Evolutionary conservation across 2,329 filamentous ascomycete genomes (phyloP).

Genomic region (Tolypocladium cylindrosporum): DNA sequence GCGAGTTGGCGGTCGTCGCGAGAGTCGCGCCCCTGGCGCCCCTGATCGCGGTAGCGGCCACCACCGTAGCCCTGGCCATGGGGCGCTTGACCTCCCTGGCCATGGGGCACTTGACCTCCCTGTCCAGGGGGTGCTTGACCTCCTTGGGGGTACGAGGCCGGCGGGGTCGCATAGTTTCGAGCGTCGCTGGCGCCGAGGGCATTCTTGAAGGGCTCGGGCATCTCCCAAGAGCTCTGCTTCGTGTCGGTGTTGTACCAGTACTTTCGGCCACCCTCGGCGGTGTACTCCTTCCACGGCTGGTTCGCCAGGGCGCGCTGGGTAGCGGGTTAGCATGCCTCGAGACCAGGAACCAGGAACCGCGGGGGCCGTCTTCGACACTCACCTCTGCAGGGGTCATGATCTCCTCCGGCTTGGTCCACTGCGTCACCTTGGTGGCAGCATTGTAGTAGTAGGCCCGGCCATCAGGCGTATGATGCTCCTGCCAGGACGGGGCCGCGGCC

Average conservation of each 20-base stretch:
- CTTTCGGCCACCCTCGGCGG: slow-evolving; percentile 72
- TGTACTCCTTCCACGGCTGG: slow-evolving; percentile 90
- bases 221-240: slow-evolving; percentile 88
- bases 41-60: slow-evolving; percentile 27
- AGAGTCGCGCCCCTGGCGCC: slow-evolving; percentile 19
- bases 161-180: neutral
- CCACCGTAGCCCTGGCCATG: slow-evolving; percentile 25
- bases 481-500: slow-evolving; percentile 51
- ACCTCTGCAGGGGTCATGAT: slow-evolving; percentile 79
- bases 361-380: slow-evolving; percentile 11
- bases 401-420: slow-evolving; percentile 91
- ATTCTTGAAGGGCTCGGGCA: slow-evolving; percentile 73
- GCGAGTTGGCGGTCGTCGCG: slow-evolving; percentile 17
- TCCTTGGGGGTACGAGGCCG: neutral
- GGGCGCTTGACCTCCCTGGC: slow-evolving; percentile 18
- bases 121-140: slow-evolving; percentile 26
- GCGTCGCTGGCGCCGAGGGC: slow-evolving; percentile 52
- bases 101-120: slow-evolving; percentile 21
- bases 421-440: slow-evolving; percentile 70
- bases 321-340: neutral
- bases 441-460: slow-evolving; percentile 92
- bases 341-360: neutral
- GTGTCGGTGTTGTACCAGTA: slow-evolving; percentile 96
- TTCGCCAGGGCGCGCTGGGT: slow-evolving; percentile 64
- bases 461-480: slow-evolving; percentile 70